A percentile compares a stretch with the other conserved stretches of the same genome.
Conservation (phyloP, 495 filamentous ascomycete genomes). For the Hamigera avellanea region DNA sequence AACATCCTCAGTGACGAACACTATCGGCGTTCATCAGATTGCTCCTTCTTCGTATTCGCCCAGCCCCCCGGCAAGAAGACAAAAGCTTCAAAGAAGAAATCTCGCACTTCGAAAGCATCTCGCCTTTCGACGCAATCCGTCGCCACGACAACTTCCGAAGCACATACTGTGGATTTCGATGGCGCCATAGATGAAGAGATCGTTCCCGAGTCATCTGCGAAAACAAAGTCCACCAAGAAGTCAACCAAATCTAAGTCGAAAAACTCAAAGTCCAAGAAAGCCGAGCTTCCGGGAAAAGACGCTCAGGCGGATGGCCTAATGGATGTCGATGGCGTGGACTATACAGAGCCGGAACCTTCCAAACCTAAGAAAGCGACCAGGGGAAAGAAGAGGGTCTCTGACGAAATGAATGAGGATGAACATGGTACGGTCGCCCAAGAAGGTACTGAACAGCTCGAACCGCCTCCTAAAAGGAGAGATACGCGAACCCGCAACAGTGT, state of each 20-base stretch:
- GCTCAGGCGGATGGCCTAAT: constrained; percentile 33
- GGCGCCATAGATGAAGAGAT: constrained; percentile 55
- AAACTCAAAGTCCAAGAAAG: constrained; percentile 41
- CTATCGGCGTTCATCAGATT: constrained; percentile 60
- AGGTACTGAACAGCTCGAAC: constrained; percentile 12
- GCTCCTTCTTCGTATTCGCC: constrained; percentile 63
- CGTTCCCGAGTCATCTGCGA: constrained; percentile 41
- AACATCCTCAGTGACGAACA: constrained; percentile 63
- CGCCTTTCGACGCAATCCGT: constrained; percentile 61
- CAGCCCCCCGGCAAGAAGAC: constrained; percentile 30
- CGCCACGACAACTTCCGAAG: constrained; percentile 40
- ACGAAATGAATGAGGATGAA: constrained; percentile 43
- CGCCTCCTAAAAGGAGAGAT: constrained; percentile 56
- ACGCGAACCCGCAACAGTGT: constrained; percentile 40
- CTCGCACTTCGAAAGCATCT: constrained; percentile 55
- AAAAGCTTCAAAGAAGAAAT: constrained; percentile 40
- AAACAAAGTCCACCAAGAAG: constrained; percentile 42
- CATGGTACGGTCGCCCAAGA: constrained; percentile 8
- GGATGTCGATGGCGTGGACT: constrained; percentile 19
- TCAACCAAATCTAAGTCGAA: constrained; percentile 27
- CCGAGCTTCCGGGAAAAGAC: too few relatives aligned
- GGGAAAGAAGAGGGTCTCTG: constrained; percentile 57
- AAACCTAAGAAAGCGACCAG: constrained; percentile 35
- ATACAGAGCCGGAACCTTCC: constrained; percentile 17
- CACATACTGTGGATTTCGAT: constrained; percentile 42